Base-by-base conservation (phyloP, 164 flowering plant genomes). In the Warburgia ugandensis region DNA sequence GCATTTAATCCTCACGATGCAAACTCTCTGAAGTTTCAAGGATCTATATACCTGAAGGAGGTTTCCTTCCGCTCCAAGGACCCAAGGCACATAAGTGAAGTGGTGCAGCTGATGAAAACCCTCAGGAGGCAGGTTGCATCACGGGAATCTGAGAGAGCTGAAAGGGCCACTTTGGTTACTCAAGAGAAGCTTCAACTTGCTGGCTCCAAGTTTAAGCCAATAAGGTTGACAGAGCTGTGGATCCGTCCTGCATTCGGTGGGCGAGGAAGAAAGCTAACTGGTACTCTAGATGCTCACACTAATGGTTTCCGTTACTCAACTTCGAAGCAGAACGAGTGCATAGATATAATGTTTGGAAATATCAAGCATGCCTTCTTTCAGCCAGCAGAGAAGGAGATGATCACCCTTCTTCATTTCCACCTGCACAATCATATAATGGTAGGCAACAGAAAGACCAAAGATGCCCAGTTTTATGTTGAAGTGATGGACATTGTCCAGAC, bases 401-500 rank as follows among this genome's bases (percentile, higher is more conserved):
- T 84, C 21, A 80, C 87, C 10, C 68, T 87, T 3, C 62, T 82
- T 38, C 86, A 87, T 51, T 82, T 87, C 30, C 94, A 87, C 58
- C 63, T 87, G 27, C 87, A 82, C 50, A 77, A 87, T 40, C 90
- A 84, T 61, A 84, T 87, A n/a, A 84, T 87, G 96, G 90, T 82
- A 16, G 96, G 94, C 16, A 87, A 72, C 67, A 80, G 72, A 65
- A 82, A 82, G 62, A 84, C 87, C 19, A 83, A 86, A 60, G 92
- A 86, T 58, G 84, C 78, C 14, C 92, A 84, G 53, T 83, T 86
- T 50, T 80, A 76, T 68, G 77, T 77, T 53, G 90, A 87, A 63
- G 96, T 87, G 52, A 87, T 87, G 90, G 96, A 84, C 59, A 68
- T 72, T 53, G 96, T 87, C 2, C 94, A 84, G 66, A 81, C 80